phyloP scores from a whole-genome alignment of 1,139 yeast genomes.

The Suhomyces choctaworum region DNA sequence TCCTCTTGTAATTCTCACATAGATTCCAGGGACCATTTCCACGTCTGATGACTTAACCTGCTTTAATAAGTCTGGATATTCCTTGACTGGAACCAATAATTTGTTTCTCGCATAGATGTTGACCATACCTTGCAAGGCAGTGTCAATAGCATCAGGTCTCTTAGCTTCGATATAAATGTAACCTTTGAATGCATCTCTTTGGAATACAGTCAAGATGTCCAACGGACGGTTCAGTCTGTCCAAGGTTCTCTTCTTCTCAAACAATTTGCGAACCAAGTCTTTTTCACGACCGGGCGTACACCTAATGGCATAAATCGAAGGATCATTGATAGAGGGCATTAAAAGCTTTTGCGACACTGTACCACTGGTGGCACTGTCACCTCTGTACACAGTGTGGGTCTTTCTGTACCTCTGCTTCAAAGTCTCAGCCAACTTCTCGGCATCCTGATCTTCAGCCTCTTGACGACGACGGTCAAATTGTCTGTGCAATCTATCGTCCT shows the following conservation, averaged over 20 bases:
- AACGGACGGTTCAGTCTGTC: slow-evolving; percentile 62
- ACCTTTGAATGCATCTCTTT: slow-evolving; percentile 89
- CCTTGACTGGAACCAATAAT: slow-evolving; percentile 90
- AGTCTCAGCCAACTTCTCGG: slow-evolving; percentile 90
- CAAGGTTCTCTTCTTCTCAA: slow-evolving; percentile 75
- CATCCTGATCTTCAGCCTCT: slow-evolving; percentile 90
- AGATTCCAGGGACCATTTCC: slow-evolving; percentile 86
- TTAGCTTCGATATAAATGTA: slow-evolving; percentile 94
- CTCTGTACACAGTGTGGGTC: slow-evolving; percentile 80
- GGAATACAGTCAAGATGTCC: slow-evolving; percentile 87
- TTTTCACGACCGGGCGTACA: slow-evolving; percentile 93
- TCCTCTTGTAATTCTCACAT: slow-evolving; percentile 88
- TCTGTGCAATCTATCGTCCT: slow-evolving; percentile 76
- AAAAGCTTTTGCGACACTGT: slow-evolving; percentile 90
- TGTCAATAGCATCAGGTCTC: slow-evolving; percentile 87
- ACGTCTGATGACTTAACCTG: slow-evolving; percentile 88
- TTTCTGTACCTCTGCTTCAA: slow-evolving; percentile 92
- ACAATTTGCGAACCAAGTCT: slow-evolving; percentile 79
- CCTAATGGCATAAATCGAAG: slow-evolving; percentile 93
- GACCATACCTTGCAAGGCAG: slow-evolving; percentile 85
- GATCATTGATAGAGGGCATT: slow-evolving; percentile 94
- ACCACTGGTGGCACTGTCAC: slow-evolving; percentile 71
- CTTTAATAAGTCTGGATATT: slow-evolving; percentile 88
- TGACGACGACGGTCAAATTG: slow-evolving; percentile 90
- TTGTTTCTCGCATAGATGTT: slow-evolving; percentile 73